These are phyloP conservation scores for Akanthomyces uredinophilus DNA, from an alignment of 2,329 filamentous ascomycete genomes.

Conservation along the genomic window DNA sequence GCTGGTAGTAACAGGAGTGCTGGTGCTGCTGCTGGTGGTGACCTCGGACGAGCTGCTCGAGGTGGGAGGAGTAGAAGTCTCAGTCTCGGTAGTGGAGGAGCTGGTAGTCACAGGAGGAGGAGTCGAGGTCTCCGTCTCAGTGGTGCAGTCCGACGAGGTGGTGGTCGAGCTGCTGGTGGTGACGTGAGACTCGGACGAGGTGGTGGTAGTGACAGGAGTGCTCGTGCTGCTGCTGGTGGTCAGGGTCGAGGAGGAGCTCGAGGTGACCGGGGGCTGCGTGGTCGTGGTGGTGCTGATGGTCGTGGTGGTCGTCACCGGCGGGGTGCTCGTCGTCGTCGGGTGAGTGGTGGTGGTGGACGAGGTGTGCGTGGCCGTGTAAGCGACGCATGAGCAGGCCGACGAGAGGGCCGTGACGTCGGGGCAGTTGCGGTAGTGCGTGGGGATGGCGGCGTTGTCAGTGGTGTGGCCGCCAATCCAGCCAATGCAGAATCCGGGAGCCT, in stretches of 20 bases:
- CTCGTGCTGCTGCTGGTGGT: constrained; percentile 15
- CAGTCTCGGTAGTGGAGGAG: not conserved
- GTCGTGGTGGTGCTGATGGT: constrained; percentile 16
- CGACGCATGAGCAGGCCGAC: constrained; percentile 35
- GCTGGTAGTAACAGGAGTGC: not conserved
- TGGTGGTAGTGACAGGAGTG: constrained; percentile 1
- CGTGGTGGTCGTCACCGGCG: constrained; percentile 10
- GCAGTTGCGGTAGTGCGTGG: constrained; percentile 29
- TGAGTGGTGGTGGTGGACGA: constrained; percentile 1
- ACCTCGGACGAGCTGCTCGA: constrained; percentile 2
- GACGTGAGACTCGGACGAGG: not conserved
- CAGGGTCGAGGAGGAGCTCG: not conserved
- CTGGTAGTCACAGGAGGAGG: not conserved
- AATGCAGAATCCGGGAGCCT: constrained; percentile 29
- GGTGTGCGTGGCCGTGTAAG: constrained; percentile 29
- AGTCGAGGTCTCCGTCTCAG: constrained; percentile 23
- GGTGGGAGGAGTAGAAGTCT: constrained; percentile 12
- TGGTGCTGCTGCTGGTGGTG: not conserved
- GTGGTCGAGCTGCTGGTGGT: constrained; percentile 20
- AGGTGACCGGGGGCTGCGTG: constrained; percentile 6
- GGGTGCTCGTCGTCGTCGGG: constrained; percentile 11
- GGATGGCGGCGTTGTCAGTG: constrained; percentile 25
- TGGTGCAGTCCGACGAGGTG: constrained; percentile 19
- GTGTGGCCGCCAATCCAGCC: constrained; percentile 27
- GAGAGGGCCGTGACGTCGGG: constrained; percentile 22